Evolutionary conservation across 768 basidiomycete species (phyloP), one percentile per base, ranked within the genome.

Genomic region (Phanerochaete sordida): DNA sequence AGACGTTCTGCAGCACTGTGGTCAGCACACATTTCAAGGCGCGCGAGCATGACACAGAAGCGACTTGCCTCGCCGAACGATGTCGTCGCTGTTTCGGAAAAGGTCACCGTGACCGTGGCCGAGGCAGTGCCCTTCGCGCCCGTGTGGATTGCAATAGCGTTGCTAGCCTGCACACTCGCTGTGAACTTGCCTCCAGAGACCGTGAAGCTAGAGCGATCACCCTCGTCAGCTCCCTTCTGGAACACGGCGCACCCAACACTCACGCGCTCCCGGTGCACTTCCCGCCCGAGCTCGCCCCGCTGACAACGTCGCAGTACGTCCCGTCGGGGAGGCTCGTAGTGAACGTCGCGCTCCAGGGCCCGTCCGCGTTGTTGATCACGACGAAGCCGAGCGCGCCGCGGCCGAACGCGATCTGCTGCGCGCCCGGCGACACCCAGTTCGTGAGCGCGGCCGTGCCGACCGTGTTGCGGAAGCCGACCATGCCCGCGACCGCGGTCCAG

Each of bases 271-370:
- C 86, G 0, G 80, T 77, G 68, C 88, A 90, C 0, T 65, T 57
- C 1, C 79, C 80, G 0, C 59, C 62, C 0, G 70, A 70, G 28
- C 69, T 74, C 31, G 64, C 68, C 11, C 86, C 86, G 51, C 76
- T 79, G 33, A 87, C 75, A n/a, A 88, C 83, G 68, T 90, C 84
- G 70, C 88, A 89, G 64, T 88, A 89, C 4, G 72, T 69, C 0
- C 85, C 87, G 24, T 71, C 78, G 0, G 86, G 78, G 9, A 89
- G 71, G 0, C 81, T 79, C 0, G 87, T 88, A 16, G 72, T 68
- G 68, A 89, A 88, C 0, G 80, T 81, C 0, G 78, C 56, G 8
- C 62, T 81, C 87, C 88, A 89, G 0, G 71, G 64, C 4, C 74
- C 74, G 60, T 86, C 83, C 4, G 71, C 79, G 61, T 88, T 88